Conservation (phyloP, 208 protist genomes). For the Acanthamoeba castellanii region DNA sequence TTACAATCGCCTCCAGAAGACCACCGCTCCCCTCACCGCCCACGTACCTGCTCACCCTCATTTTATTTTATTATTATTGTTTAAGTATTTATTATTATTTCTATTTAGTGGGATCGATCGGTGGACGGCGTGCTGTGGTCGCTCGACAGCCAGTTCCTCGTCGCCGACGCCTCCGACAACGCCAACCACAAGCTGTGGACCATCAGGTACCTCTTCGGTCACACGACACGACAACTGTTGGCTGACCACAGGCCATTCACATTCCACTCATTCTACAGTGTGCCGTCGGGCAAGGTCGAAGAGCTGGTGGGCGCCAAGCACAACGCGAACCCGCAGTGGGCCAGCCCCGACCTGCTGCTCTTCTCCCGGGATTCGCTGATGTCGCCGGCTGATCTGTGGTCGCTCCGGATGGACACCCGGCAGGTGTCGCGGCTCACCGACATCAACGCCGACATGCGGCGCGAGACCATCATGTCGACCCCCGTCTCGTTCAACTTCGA, state of each 20-base stretch:
- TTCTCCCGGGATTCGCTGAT: neutral
- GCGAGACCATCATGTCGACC: neutral
- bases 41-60: neutral
- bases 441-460: conserved; percentile 2
- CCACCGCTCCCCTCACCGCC: conserved; percentile 28
- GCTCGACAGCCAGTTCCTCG: neutral
- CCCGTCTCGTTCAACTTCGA: conserved; percentile 60
- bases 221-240: neutral
- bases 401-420: neutral
- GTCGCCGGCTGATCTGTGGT: neutral
- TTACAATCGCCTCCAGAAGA: neutral
- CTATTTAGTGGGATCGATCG: conserved; percentile 52
- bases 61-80: no score
- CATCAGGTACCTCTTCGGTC: neutral
- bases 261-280: neutral
- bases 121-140: conserved; percentile 64
- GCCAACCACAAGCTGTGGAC: conserved; percentile 46
- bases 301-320: neutral
- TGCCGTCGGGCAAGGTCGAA: neutral
- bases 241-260: no score
- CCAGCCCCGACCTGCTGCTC: neutral
- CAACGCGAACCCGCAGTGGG: conserved; percentile 7
- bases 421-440: neutral
- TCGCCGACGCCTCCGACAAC: neutral
- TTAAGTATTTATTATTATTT: no score